These are phyloP conservation scores for Eutrema salsugineum DNA, from an alignment of 441 rosid species.

Conservation along the genomic window DNA sequence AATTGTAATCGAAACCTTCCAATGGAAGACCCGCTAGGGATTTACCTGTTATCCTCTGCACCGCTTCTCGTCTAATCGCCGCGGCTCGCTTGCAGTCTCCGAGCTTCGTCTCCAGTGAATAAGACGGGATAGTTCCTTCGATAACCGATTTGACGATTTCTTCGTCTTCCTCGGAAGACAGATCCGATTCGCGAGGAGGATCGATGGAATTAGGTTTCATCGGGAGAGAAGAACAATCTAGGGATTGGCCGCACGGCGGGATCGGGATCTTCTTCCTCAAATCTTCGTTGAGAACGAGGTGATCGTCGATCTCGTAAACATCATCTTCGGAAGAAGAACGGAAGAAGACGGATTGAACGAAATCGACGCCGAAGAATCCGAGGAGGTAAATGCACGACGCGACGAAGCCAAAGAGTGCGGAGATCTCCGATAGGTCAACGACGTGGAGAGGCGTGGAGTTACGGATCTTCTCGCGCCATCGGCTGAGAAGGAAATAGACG, in stretches of 20 bases:
- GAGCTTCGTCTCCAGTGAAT: constrained; percentile 44
- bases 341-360: constrained; percentile 36
- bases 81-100: constrained; percentile 55
- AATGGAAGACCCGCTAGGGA: constrained; percentile 43
- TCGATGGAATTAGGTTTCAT: constrained; percentile 14
- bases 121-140: constrained; percentile 38
- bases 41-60: constrained; percentile 47
- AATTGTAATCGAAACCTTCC: constrained; percentile 46
- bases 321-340: constrained; percentile 44
- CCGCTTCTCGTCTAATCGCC: constrained; percentile 43
- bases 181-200: background rate
- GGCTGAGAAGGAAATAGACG: constrained; percentile 44
- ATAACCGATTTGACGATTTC: constrained; percentile 41
- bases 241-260: constrained; percentile 30
- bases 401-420: constrained; percentile 37
- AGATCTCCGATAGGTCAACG: constrained; percentile 38
- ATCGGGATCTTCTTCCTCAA: constrained; percentile 22
- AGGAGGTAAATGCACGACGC: constrained; percentile 48
- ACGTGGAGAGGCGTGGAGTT: constrained; percentile 47
- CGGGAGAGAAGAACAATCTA: constrained; percentile 29
- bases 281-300: constrained; percentile 15
- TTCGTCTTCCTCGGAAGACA: constrained; percentile 38
- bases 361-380: constrained; percentile 53
- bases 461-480: constrained; percentile 62
- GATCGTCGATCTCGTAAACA: constrained; percentile 26